These are phyloP conservation scores for Linum usitatissimum DNA, from an alignment of 345 rosid species.

Conservation along the genomic window DNA sequence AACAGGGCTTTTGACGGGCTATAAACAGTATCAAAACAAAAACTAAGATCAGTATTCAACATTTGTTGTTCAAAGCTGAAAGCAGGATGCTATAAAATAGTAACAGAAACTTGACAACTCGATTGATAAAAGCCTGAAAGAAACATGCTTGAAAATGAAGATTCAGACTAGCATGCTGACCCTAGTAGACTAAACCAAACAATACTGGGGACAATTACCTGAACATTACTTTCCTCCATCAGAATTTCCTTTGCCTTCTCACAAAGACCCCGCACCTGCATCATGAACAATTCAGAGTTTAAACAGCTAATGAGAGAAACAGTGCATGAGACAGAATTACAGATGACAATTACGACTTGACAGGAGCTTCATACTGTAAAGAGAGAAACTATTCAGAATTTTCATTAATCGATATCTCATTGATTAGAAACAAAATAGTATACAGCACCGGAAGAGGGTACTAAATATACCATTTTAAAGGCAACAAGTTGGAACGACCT, in stretches of 20 bases:
- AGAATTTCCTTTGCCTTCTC: slow-evolving; percentile 95
- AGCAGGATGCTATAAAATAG: too few species aligned
- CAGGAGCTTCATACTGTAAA: too few species aligned
- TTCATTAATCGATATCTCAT: too few species aligned
- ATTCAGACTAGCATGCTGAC: not conserved
- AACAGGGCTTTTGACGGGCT: slow-evolving; percentile 96
- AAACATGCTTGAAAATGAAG: not conserved
- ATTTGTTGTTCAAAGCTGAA: not conserved
- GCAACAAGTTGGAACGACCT: not conserved
- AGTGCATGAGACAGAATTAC: too few species aligned
- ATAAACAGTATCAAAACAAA: not conserved
- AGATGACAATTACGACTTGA: too few species aligned
- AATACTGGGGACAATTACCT: slow-evolving; percentile 33
- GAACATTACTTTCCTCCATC: slow-evolving; percentile 98
- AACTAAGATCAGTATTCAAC: not conserved
- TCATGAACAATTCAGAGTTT: not conserved
- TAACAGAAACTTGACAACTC: not conserved
- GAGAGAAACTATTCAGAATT: too few species aligned
- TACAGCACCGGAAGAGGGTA: not conserved
- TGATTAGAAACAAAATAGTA: too few species aligned
- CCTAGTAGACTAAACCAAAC: not conserved
- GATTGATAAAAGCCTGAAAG: not conserved
- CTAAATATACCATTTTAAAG: too few species aligned
- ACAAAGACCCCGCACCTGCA: slow-evolving; percentile 74
- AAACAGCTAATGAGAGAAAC: not conserved